These are phyloP conservation scores for Pisolithus thermaeus DNA, from an alignment of 1,284 basidiomycete species.

Conservation along the genomic window DNA sequence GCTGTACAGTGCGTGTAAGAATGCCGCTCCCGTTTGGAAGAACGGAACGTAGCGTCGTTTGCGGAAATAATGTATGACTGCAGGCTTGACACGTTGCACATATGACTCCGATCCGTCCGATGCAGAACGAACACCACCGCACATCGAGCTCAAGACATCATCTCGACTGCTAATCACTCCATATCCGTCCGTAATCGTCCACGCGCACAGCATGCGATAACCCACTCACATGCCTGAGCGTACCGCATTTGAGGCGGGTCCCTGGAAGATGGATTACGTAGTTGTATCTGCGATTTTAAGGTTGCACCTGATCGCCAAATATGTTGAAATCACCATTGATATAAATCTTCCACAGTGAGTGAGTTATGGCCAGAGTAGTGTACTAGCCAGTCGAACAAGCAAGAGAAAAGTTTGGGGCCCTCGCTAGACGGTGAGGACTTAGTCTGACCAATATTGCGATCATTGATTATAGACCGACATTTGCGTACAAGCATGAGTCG, in stretches of 20 bases:
- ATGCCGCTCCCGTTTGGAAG: slow-evolving; percentile 74
- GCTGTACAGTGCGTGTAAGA: slow-evolving; percentile 60
- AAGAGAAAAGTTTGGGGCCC: slow-evolving; percentile 39
- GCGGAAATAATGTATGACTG: slow-evolving; percentile 69
- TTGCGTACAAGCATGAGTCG: slow-evolving; percentile 1
- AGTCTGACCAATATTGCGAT: slow-evolving; percentile 30
- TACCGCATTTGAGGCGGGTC: slow-evolving; percentile 54
- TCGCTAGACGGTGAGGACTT: slow-evolving; percentile 34
- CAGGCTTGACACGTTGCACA: slow-evolving; percentile 61
- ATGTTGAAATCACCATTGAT: slow-evolving; percentile 53
- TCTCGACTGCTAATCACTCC: slow-evolving; percentile 46
- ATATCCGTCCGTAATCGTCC: slow-evolving; percentile 55
- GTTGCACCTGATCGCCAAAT: slow-evolving; percentile 56
- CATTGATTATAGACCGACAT: slow-evolving; percentile 10
- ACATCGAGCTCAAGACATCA: slow-evolving; percentile 48
- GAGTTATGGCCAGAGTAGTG: slow-evolving; percentile 66
- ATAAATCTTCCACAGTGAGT: slow-evolving; percentile 71
- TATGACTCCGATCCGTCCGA: slow-evolving; percentile 19
- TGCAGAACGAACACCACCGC: slow-evolving; percentile 31
- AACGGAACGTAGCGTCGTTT: slow-evolving; percentile 66
- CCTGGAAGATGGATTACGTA: slow-evolving; percentile 65
- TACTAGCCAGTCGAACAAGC: slow-evolving; percentile 67
- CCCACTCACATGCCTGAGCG: slow-evolving; percentile 64
- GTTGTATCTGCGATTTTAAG: slow-evolving; percentile 64
- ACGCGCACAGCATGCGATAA: slow-evolving; percentile 69